A percentile compares a stretch with the other conserved stretches of the same genome.
Evolutionary conservation across 345 rosid species (phyloP).

Genomic region (Populus tremula): DNA sequence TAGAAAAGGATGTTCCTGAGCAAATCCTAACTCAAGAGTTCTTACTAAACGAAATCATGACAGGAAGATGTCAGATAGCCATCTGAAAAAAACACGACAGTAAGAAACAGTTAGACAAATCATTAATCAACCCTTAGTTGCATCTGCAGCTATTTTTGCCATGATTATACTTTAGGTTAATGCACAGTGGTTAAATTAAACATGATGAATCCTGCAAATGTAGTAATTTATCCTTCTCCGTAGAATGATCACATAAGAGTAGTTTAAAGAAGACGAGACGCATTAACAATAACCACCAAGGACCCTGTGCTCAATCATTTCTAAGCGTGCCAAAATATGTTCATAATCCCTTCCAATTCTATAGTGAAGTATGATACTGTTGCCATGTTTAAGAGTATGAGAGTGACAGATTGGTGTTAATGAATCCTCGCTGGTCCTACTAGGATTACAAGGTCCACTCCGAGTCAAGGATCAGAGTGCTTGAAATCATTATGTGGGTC

Average conservation of each 20-base stretch:
- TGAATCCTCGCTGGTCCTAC: background rate
- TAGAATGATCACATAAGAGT: background rate
- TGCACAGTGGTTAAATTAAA: background rate
- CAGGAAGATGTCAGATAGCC: background rate
- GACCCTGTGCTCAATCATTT: background rate
- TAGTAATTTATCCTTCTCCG: background rate
- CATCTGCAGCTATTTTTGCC: too few species aligned
- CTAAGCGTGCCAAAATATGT: slow-evolving; percentile 1
- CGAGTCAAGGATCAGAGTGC: slow-evolving; percentile 19
- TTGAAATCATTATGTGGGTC: slow-evolving; percentile 24
- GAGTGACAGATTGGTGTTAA: background rate
- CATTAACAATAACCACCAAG: background rate
- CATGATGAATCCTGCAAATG: background rate
- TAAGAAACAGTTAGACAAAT: background rate
- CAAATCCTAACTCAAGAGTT: background rate
- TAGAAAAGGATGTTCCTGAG: background rate
- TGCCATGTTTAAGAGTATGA: background rate
- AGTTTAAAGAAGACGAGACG: background rate
- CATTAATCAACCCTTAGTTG: background rate
- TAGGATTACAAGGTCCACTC: background rate
- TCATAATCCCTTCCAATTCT: background rate
- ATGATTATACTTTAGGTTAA: background rate
- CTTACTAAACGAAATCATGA: background rate
- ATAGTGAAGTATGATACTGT: background rate
- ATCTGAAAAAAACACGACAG: background rate